Percentiles rank a stretch among this genome's conserved stretches.
Conservation (phyloP, 2,329 filamentous ascomycete genomes). For the Fusarium hostae region DNA sequence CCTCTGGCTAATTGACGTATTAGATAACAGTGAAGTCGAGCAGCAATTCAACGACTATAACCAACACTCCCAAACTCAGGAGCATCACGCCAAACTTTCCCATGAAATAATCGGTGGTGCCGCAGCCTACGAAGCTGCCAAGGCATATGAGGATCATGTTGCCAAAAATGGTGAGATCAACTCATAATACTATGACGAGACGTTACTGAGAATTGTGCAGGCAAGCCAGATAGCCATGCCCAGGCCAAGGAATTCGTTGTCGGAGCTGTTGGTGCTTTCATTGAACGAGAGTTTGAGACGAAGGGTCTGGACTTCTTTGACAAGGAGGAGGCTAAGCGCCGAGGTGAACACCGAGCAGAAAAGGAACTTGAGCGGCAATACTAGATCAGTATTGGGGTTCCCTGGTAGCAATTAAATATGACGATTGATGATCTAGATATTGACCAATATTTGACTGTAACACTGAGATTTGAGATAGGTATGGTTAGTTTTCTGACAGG, state of each 20-base stretch:
- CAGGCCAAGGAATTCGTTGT: constrained; percentile 47
- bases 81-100: constrained; percentile 45
- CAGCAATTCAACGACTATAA: constrained; percentile 42
- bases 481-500: too few relatives aligned
- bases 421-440: neutral
- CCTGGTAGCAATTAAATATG: neutral
- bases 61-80: constrained; percentile 28
- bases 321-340: constrained; percentile 43
- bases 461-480: neutral
- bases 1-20: too few relatives aligned
- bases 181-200: rapidly evolving
- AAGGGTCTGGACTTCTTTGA: constrained; percentile 46
- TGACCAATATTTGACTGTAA: too few relatives aligned
- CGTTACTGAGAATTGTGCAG: neutral
- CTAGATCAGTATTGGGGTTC: rapidly evolving
- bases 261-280: constrained; percentile 46
- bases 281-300: constrained; percentile 49
- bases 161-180: constrained; percentile 38
- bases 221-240: constrained; percentile 42
- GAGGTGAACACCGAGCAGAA: neutral
- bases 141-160: constrained; percentile 47
- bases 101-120: constrained; percentile 48
- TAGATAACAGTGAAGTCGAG: constrained; percentile 32
- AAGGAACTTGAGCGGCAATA: neutral
- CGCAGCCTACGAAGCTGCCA: constrained; percentile 47